Evolutionary conservation across 306 rosid genomes (phyloP).

Genomic region (Fragaria vesca): DNA sequence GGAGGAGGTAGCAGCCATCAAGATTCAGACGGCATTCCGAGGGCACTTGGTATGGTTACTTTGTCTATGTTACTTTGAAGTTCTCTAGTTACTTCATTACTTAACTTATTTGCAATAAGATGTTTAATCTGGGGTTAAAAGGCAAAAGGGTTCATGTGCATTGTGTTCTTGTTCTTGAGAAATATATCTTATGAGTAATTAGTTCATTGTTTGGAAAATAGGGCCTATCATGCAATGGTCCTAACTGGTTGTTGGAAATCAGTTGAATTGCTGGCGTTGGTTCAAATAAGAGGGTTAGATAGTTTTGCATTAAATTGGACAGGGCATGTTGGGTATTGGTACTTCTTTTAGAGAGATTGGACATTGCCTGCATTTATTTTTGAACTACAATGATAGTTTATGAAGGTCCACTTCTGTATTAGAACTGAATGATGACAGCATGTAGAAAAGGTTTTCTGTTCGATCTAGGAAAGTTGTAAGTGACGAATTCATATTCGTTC

Average conservation of each 20-base stretch:
- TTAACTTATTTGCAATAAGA: background rate
- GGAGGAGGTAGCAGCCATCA: constrained; percentile 65
- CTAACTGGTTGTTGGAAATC: background rate
- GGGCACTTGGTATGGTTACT: constrained; percentile 62
- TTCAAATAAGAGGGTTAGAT: constrained; percentile 2
- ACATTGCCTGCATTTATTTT: background rate
- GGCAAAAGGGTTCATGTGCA: background rate
- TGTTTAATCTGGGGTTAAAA: background rate
- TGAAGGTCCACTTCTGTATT: constrained; percentile 4
- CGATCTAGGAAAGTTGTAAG: constrained; percentile 3
- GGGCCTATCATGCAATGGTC: background rate
- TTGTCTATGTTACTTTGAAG: background rate
- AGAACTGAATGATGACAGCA: constrained; percentile 7
- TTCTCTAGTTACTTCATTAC: background rate
- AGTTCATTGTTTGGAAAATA: background rate
- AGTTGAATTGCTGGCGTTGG: constrained; percentile 9
- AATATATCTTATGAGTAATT: background rate
- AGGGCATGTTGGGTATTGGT: constrained; percentile 3
- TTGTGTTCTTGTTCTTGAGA: background rate
- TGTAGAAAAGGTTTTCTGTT: constrained; percentile 15
- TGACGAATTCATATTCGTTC: background rate
- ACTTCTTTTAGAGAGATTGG: background rate
- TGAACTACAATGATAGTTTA: background rate
- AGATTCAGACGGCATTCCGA: constrained; percentile 68
- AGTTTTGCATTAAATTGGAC: background rate